Base-by-base conservation (phyloP, 257 asterid genomes). In the Leptodermis oblonga region DNA sequence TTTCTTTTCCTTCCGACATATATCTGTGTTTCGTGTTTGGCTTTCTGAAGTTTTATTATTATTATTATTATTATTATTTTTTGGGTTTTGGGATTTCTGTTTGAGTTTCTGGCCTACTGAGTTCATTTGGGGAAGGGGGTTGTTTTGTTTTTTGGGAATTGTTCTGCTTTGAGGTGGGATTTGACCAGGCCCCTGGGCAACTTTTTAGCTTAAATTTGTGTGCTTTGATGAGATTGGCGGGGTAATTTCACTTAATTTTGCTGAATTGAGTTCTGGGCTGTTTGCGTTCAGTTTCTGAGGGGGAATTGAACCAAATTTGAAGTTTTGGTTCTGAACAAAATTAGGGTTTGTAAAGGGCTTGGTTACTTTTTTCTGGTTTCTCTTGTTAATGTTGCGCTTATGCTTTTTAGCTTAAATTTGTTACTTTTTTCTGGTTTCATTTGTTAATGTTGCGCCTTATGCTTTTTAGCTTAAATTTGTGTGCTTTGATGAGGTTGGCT, bases 281-380 rank as follows among this genome's bases (percentile, higher is more conserved):
- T n/a, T n/a, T n/a, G n/a, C n/a, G n/a, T n/a, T n/a, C n/a, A n/a
- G n/a, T n/a, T n/a, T n/a, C n/a, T n/a, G n/a, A n/a, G n/a, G n/a
- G n/a, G n/a, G n/a, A n/a, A n/a, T n/a, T n/a, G n/a, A 41, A 54
- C 31, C 22, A 28, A 67, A 55, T 36, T 37, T 26, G 53, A n/a
- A 39, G 42, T 54, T 68, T 12, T 52, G 30, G 46, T 55, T 60
- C n/a, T 28, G 51, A 36, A 17, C 58, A 31, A 13, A 68, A 41
- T 43, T 68, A 77, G 81, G 75, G 74, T 72, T 77, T 53, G 25
- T 66, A 34, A 31, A 51, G 39, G 58, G 59, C 43, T 4, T 10
- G 59, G 59, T 52, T 14, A 13, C 39, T n/a, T 31, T 1, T 8
- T 46, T 46, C 43, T 26, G n/a, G n/a, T 22, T 26, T 65, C 10